Conservation (phyloP, 1,284 basidiomycete genomes). For the Serendipita sp. region DNA sequence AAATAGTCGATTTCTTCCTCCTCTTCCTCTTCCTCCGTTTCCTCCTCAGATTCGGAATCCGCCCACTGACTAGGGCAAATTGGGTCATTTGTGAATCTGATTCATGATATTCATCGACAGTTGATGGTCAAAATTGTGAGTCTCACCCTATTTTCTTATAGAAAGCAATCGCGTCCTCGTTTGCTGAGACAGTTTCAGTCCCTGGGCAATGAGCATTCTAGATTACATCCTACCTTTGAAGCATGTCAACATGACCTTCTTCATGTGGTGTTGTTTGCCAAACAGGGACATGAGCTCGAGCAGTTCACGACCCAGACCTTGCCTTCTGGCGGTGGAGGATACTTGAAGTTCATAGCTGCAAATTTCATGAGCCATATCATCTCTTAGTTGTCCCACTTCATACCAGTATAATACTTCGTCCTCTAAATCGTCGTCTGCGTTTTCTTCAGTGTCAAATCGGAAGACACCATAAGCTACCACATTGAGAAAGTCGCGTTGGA, state of each 20-base stretch:
- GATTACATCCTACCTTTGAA: constrained; percentile 36
- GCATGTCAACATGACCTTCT: constrained; percentile 57
- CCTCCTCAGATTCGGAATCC: constrained; percentile 20
- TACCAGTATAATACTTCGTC: constrained; percentile 47
- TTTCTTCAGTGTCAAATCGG: constrained; percentile 50
- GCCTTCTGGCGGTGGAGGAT: constrained; percentile 25
- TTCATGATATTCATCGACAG: neutral
- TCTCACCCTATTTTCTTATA: constrained; percentile 43
- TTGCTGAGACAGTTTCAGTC: constrained; percentile 27
- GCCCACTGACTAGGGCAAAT: constrained; percentile 28
- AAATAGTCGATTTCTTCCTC: constrained; percentile 18
- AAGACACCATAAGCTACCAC: constrained; percentile 47
- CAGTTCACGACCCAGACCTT: constrained; percentile 43
- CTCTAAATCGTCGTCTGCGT: constrained; percentile 23
- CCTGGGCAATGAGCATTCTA: neutral
- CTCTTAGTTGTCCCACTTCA: neutral
- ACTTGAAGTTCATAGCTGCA: constrained; percentile 63
- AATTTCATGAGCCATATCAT: neutral
- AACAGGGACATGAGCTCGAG: constrained; percentile 36
- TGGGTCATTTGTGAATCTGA: constrained; percentile 41
- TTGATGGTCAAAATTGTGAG: neutral
- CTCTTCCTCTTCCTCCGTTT: constrained; percentile 18
- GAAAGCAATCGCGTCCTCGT: constrained; percentile 37
- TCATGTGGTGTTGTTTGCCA: constrained; percentile 39
- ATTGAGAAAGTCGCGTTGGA: neutral